phyloP scores from a whole-genome alignment of 106 monocot genomes.

The Dioscorea dumetorum region DNA sequence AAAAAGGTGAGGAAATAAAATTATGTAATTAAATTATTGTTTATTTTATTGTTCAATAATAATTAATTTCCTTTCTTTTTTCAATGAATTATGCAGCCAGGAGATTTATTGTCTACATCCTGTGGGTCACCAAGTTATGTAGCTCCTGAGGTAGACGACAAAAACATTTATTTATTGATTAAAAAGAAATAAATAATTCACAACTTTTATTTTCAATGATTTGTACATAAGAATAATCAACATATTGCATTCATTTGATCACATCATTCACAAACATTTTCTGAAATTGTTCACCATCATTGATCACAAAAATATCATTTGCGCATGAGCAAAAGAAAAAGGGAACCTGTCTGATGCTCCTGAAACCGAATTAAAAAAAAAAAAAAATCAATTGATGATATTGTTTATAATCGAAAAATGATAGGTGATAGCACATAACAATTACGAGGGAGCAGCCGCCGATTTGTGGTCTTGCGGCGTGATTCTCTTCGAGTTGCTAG shows the following conservation, averaged over 20 bases:
- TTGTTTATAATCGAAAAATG: neutral
- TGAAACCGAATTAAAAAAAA: too few species aligned
- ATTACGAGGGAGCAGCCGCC: slow-evolving; percentile 50
- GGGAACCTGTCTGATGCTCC: too few species aligned
- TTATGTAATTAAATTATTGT: too few species aligned
- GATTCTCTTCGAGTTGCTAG: slow-evolving; percentile 58
- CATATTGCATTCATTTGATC: neutral
- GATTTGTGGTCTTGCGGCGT: slow-evolving; percentile 78
- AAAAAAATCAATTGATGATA: too few species aligned
- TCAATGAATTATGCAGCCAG: slow-evolving; percentile 20
- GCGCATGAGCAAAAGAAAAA: too few species aligned
- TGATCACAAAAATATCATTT: too few species aligned
- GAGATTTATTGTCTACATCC: slow-evolving; percentile 49
- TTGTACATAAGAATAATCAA: neutral
- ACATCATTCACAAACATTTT: too few species aligned
- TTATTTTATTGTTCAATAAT: too few species aligned
- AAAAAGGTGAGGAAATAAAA: slow-evolving; percentile 19
- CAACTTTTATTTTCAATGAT: neutral
- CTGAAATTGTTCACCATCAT: too few species aligned
- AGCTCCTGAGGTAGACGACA: slow-evolving; percentile 57
- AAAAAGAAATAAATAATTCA: too few species aligned
- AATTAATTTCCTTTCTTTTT: too few species aligned
- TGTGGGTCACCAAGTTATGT: slow-evolving; percentile 83
- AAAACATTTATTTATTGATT: too few species aligned
- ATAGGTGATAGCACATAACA: slow-evolving; percentile 54